A percentile compares a stretch with the other conserved stretches of the same genome.
Conservation (phyloP, 495 filamentous ascomycete genomes). For the Hypomontagnella monticulosa region DNA sequence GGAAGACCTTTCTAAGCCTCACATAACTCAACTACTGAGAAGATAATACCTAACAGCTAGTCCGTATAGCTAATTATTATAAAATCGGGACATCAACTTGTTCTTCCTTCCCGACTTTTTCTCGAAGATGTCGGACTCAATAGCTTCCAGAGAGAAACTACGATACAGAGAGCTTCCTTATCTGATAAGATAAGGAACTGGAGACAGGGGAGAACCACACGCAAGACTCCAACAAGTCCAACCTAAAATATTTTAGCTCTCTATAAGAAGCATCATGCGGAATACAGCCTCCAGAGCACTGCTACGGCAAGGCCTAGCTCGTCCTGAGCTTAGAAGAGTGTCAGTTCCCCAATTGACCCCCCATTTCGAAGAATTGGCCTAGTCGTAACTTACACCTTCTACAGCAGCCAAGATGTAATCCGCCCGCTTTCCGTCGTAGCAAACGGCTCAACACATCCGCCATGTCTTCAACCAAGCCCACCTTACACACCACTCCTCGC, state of each 20-base stretch:
- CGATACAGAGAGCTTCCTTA: not conserved
- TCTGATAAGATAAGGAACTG: slow-evolving; percentile 4
- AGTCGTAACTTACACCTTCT: not conserved
- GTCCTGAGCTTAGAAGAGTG: slow-evolving; percentile 21
- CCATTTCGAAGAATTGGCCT: not conserved
- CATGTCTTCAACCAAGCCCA: not conserved
- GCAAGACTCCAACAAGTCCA: slow-evolving; percentile 5
- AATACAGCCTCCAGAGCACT: slow-evolving; percentile 27
- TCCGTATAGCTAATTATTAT: too few relatives aligned
- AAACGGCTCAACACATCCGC: not conserved
- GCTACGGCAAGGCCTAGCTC: slow-evolving; percentile 24
- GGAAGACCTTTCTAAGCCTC: too few relatives aligned
- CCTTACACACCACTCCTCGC: not conserved
- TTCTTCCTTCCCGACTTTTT: not conserved
- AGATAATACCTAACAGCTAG: too few relatives aligned
- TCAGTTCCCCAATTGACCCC: slow-evolving; percentile 35
- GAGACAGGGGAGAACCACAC: not conserved
- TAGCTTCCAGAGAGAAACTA: not conserved
- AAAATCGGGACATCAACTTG: not conserved
- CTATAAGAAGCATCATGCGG: slow-evolving; percentile 10
- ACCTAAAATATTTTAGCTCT: slow-evolving; percentile 19
- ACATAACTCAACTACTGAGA: too few relatives aligned
- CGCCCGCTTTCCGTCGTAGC: slow-evolving; percentile 4
- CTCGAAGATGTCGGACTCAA: not conserved
- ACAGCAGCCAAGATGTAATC: slow-evolving; percentile 29